Conservation (phyloP, 148 eudicot species). For the Spergularia bocconei region DNA sequence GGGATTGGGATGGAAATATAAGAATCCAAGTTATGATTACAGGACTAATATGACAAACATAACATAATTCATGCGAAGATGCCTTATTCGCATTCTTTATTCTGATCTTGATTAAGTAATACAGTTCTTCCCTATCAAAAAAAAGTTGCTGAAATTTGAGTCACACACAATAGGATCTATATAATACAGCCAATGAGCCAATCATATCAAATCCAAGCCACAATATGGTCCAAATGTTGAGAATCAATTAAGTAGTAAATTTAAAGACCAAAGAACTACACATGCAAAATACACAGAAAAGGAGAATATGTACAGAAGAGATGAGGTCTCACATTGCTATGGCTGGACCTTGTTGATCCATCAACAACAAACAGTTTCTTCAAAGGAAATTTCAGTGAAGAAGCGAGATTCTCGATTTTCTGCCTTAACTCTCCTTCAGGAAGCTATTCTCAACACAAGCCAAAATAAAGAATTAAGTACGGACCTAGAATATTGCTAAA, state of each 20-base stretch:
- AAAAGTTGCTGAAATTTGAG: neutral
- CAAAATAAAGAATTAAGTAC: constrained; percentile 15
- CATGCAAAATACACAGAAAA: neutral
- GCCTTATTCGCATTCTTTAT: too few species aligned
- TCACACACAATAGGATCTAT: neutral
- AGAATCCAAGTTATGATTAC: too few species aligned
- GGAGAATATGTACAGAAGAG: constrained; percentile 15
- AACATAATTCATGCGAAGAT: too few species aligned
- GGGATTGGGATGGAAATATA: neutral
- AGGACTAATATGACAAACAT: too few species aligned
- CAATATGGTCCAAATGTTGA: neutral
- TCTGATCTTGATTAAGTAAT: too few species aligned
- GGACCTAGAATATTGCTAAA: constrained; percentile 5
- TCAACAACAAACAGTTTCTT: constrained; percentile 97
- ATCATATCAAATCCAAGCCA: constrained; percentile 1
- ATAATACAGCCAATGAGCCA: neutral
- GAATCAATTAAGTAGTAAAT: neutral
- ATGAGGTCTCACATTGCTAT: constrained; percentile 83
- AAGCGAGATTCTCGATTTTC: constrained; percentile 88
- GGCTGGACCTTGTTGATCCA: constrained; percentile 98
- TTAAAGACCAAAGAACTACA: neutral
- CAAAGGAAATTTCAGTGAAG: constrained; percentile 87
- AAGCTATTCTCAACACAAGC: constrained; percentile 51
- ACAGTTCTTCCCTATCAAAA: neutral
- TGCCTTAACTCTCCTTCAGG: constrained; percentile 79